Percentiles rank a stretch among this genome's conserved stretches.
Conservation (phyloP, 2,329 filamentous ascomycete genomes). For the Periconia sp. region DNA sequence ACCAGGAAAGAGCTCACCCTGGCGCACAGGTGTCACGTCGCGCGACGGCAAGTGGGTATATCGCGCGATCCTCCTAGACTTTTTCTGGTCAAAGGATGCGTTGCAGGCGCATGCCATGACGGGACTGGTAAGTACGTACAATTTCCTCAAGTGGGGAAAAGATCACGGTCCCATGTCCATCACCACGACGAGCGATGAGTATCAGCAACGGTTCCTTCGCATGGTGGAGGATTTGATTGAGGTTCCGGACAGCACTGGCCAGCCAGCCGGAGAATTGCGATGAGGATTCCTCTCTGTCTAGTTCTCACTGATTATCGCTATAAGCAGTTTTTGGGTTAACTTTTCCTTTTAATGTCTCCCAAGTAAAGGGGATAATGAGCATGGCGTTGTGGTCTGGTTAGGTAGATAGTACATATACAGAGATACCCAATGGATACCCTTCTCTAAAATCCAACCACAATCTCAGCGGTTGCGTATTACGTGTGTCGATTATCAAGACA, state of each 20-base stretch:
- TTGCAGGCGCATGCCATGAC: conserved; percentile 67
- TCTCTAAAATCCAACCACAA: too few species aligned
- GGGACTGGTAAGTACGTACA: conserved; percentile 64
- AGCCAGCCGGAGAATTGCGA: conserved; percentile 33
- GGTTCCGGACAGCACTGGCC: conserved; percentile 34
- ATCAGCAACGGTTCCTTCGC: conserved; percentile 58
- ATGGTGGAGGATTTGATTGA: conserved; percentile 52
- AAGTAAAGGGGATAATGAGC: too few species aligned
- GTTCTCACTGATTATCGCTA: too few species aligned
- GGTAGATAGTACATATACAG: too few species aligned
- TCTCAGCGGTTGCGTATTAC: too few species aligned
- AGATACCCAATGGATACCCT: too few species aligned
- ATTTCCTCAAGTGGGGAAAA: conserved; percentile 55
- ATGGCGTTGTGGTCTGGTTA: too few species aligned
- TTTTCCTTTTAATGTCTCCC: neutral
- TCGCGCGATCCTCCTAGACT: conserved; percentile 68
- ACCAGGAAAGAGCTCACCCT: conserved; percentile 45
- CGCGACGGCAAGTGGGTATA: conserved; percentile 68
- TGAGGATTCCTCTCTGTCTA: too few species aligned
- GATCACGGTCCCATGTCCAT: conserved; percentile 73
- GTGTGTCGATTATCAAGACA: too few species aligned
- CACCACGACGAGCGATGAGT: conserved; percentile 69
- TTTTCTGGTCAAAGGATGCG: conserved; percentile 78
- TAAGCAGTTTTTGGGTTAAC: neutral
- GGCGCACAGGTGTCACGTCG: conserved; percentile 64